phyloP scores from a whole-genome alignment of 2,329 filamentous ascomycete genomes.

The Peltaster fructicola region DNA sequence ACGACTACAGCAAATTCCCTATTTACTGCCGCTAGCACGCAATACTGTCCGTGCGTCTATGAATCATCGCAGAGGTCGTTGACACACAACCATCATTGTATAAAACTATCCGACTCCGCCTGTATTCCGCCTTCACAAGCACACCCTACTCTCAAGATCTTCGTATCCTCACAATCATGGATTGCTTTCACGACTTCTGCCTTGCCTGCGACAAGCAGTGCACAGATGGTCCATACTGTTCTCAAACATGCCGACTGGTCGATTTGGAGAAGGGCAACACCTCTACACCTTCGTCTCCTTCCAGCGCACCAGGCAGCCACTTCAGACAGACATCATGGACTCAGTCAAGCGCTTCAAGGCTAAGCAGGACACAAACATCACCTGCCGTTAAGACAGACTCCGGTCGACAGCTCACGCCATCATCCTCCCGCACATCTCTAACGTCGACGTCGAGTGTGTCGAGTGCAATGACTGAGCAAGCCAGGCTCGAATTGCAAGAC shows the following conservation, averaged over 20 bases:
- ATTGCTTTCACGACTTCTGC: conserved; percentile 85
- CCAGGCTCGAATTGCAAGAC: conserved; percentile 60
- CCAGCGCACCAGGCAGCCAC: conserved; percentile 35
- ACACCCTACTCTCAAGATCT: too few species aligned
- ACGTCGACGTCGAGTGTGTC: conserved; percentile 52
- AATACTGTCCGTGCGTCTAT: too few species aligned
- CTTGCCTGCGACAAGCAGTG: conserved; percentile 85
- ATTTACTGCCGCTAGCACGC: too few species aligned
- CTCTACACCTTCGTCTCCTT: conserved; percentile 27
- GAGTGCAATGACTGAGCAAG: conserved; percentile 39
- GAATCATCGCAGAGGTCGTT: too few species aligned
- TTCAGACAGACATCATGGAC: conserved; percentile 26
- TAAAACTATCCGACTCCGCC: too few species aligned
- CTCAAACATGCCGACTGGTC: conserved; percentile 72
- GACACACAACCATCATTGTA: too few species aligned
- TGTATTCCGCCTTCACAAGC: too few species aligned
- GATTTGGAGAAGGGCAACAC: conserved; percentile 56
- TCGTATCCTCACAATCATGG: conserved; percentile 19
- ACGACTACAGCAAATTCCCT: too few species aligned
- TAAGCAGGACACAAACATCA: too few species aligned
- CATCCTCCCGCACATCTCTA: conserved; percentile 69
- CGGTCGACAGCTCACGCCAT: conserved; percentile 33
- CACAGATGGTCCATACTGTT: conserved; percentile 70
- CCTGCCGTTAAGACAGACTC: conserved; percentile 8
- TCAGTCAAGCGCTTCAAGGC: conserved; percentile 1